phyloP scores from a whole-genome alignment of 2,329 filamentous ascomycete species.

The Penicillium sclerotigenum region DNA sequence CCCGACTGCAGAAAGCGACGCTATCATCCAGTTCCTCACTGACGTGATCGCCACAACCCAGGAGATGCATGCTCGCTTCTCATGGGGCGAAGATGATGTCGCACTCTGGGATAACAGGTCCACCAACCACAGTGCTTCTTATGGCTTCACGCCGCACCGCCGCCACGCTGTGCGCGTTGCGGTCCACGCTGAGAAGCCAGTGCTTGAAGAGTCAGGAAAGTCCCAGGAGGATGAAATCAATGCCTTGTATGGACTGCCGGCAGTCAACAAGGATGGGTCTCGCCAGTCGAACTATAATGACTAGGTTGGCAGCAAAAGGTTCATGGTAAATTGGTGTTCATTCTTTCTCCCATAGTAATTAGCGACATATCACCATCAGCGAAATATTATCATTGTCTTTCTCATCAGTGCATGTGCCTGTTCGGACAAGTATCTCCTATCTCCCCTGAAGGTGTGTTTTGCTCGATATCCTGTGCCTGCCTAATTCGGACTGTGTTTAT shows the following conservation, averaged over 20 bases:
- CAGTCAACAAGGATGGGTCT: conserved; percentile 56
- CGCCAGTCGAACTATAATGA: conserved; percentile 59
- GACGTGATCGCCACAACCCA: conserved; percentile 58
- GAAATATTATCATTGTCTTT: neutral
- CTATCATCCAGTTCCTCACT: conserved; percentile 52
- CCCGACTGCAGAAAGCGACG: conserved; percentile 55
- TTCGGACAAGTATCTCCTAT: neutral
- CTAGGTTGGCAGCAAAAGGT: conserved; percentile 18
- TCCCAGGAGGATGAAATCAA: conserved; percentile 56
- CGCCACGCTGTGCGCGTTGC: conserved; percentile 54
- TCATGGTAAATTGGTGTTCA: neutral
- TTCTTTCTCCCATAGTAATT: conserved; percentile 4
- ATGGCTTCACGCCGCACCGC: conserved; percentile 56
- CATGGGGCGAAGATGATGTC: conserved; percentile 63
- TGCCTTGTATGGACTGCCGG: conserved; percentile 47
- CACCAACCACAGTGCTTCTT: conserved; percentile 54
- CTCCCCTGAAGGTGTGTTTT: neutral
- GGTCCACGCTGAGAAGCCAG: conserved; percentile 47
- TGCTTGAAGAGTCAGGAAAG: conserved; percentile 44
- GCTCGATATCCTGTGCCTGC: neutral
- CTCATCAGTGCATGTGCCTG: neutral
- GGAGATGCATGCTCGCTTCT: conserved; percentile 66
- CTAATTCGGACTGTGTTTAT: neutral
- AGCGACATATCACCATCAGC: conserved; percentile 3
- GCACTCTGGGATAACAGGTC: conserved; percentile 67